phyloP scores from a whole-genome alignment of 2,329 filamentous ascomycete genomes.

The Annulohypoxylon truncatum region DNA sequence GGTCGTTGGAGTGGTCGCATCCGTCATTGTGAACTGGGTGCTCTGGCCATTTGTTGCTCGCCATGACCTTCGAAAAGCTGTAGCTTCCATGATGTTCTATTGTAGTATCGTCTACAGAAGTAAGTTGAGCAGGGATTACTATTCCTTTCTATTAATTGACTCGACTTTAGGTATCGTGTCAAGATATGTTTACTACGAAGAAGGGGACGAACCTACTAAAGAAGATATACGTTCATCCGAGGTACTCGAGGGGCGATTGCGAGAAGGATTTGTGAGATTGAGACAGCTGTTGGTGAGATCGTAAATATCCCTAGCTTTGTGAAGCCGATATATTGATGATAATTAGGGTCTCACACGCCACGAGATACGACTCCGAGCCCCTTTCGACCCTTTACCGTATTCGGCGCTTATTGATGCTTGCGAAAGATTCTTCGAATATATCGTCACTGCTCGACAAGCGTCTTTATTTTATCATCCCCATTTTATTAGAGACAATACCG shows the following conservation, averaged over 20 bases:
- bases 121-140: conserved; percentile 41
- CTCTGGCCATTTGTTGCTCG: conserved; percentile 71
- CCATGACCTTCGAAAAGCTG: conserved; percentile 66
- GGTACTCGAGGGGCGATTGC: conserved; percentile 68
- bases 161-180: conserved; percentile 58
- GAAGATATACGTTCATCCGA: conserved; percentile 65
- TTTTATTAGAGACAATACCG: conserved; percentile 62
- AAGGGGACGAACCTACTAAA: conserved; percentile 62
- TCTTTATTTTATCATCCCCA: conserved; percentile 68
- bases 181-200: conserved; percentile 69
- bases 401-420: conserved; percentile 66
- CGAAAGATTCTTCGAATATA: conserved; percentile 69
- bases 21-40: conserved; percentile 68
- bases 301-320: neutral
- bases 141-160: conserved; percentile 3
- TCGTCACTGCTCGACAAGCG: conserved; percentile 68
- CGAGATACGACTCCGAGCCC: conserved; percentile 67
- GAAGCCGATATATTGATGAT: conserved; percentile 15
- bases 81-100: conserved; percentile 68
- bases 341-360: conserved; percentile 64
- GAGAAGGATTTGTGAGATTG: conserved; percentile 69
- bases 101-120: conserved; percentile 68
- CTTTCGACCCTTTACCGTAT: conserved; percentile 68
- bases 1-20: conserved; percentile 64
- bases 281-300: conserved; percentile 62